Conservation (phyloP, 176 grass and related monocot species). For the Cenchrus purpureus region DNA sequence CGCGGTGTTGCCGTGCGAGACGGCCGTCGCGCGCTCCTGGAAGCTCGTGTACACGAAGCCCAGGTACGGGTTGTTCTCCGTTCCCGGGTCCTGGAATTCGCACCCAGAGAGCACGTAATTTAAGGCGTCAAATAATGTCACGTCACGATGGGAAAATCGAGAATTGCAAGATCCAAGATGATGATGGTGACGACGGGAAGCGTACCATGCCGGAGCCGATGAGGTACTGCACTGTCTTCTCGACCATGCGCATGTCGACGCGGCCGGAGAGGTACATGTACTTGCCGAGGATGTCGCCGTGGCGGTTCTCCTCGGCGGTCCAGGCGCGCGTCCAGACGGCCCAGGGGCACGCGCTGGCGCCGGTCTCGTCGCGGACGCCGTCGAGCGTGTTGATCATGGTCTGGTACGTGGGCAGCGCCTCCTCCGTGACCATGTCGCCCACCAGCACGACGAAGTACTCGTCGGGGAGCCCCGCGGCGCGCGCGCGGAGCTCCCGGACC, state of each 20-base stretch:
- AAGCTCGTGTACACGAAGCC: slow-evolving; percentile 98
- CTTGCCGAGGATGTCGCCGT: slow-evolving; percentile 81
- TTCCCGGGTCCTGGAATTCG: slow-evolving; percentile 62
- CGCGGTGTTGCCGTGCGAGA: slow-evolving; percentile 96
- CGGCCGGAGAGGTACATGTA: slow-evolving; percentile 94
- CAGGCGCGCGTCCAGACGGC: slow-evolving; percentile 87
- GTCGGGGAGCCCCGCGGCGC: slow-evolving; percentile 66
- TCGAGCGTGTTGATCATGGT: slow-evolving; percentile 99
- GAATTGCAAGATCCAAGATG: not conserved
- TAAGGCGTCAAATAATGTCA: not conserved
- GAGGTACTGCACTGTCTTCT: slow-evolving; percentile 93
- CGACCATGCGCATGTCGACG: slow-evolving; percentile 88
- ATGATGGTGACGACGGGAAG: not conserved
- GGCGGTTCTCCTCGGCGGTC: slow-evolving; percentile 95
- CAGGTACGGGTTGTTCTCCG: slow-evolving; percentile 94
- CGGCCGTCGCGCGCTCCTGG: slow-evolving; percentile 89
- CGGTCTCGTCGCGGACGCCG: slow-evolving; percentile 91
- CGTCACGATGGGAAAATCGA: not conserved
- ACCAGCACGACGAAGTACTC: slow-evolving; percentile 86
- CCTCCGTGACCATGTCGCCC: slow-evolving; percentile 94
- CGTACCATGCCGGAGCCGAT: slow-evolving; percentile 93
- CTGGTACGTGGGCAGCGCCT: slow-evolving; percentile 96
- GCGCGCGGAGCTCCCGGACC: slow-evolving; percentile 61
- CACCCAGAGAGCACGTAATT: no score
- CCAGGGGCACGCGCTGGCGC: slow-evolving; percentile 85